Conservation (phyloP, 2,329 filamentous ascomycete genomes). For the Alternaria triticimaculans region DNA sequence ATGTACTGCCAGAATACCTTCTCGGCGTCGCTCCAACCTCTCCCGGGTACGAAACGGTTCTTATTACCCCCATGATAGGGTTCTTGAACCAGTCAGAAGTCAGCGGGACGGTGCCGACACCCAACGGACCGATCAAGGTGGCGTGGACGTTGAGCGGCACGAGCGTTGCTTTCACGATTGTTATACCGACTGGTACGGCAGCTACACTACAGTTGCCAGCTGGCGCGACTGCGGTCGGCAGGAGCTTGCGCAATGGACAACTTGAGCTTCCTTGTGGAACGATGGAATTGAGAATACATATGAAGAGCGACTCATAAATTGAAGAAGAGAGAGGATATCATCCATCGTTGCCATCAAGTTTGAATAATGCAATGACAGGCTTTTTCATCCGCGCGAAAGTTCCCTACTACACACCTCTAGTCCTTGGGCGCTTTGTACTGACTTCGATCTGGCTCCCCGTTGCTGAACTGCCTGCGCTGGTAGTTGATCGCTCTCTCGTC, state of each 20-base stretch:
- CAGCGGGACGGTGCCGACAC: not conserved
- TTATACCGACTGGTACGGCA: not conserved
- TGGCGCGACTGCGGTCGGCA: not conserved
- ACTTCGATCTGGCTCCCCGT: constrained; percentile 11
- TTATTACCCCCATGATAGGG: not conserved
- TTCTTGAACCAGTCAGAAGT: not conserved
- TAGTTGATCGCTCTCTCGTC: constrained; percentile 6
- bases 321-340: not conserved
- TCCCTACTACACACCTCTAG: not conserved
- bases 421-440: not conserved
- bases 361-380: not conserved
- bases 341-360: not conserved
- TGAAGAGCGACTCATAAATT: not conserved
- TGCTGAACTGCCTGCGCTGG: not conserved
- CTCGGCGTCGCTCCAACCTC: constrained; percentile 15
- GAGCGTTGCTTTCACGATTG: not conserved
- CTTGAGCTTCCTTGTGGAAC: not conserved
- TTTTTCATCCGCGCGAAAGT: not conserved
- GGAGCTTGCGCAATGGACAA: not conserved
- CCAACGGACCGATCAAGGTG: not conserved
- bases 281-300: not conserved
- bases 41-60: constrained; percentile 17
- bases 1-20: constrained; percentile 45
- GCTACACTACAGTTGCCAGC: not conserved
- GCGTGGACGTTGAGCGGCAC: not conserved